A percentile compares a stretch with the other conserved stretches of the same genome.
Evolutionary conservation across 192 early-diverging fungal genomes (phyloP).

Genomic region (Umbelopsis sp.): DNA sequence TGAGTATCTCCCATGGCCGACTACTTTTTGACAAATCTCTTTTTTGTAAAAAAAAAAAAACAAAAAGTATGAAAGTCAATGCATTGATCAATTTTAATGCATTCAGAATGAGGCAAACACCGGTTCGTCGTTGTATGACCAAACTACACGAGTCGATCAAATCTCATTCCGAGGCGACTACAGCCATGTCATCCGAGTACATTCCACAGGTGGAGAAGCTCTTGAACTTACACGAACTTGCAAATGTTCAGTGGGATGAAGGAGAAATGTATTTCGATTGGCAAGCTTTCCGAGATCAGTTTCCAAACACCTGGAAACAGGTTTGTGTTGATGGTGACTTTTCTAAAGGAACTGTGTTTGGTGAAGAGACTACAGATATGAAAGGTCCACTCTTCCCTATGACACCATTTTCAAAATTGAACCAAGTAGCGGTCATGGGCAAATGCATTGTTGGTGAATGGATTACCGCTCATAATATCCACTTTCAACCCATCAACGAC

Average conservation of each 20-base stretch:
- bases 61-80: slow-evolving; percentile 2
- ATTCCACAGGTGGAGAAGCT: slow-evolving; percentile 1
- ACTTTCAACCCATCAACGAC: slow-evolving; percentile 15
- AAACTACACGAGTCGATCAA: background rate
- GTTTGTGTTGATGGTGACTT: slow-evolving; percentile 15
- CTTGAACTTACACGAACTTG: slow-evolving; percentile 5
- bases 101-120: slow-evolving; percentile 1
- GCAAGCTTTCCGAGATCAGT: slow-evolving; percentile 2
- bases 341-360: background rate
- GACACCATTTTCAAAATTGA: slow-evolving; percentile 5
- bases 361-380: slow-evolving; percentile 5
- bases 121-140: slow-evolving; percentile 9
- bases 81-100: slow-evolving; percentile 15
- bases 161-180: background rate
- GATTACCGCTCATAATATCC: slow-evolving; percentile 9
- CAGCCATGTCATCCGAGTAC: slow-evolving; percentile 4
- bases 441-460: slow-evolving; percentile 10
- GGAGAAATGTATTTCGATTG: slow-evolving; percentile 8
- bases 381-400: background rate
- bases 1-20: background rate
- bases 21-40: background rate
- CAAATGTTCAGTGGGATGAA: slow-evolving; percentile 11
- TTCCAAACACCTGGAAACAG: slow-evolving; percentile 7
- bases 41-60: background rate
- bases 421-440: slow-evolving; percentile 13